These are phyloP conservation scores for Barnettozyma hawaiiensis DNA, from an alignment of 1,139 yeast species.

Conservation along the genomic window DNA sequence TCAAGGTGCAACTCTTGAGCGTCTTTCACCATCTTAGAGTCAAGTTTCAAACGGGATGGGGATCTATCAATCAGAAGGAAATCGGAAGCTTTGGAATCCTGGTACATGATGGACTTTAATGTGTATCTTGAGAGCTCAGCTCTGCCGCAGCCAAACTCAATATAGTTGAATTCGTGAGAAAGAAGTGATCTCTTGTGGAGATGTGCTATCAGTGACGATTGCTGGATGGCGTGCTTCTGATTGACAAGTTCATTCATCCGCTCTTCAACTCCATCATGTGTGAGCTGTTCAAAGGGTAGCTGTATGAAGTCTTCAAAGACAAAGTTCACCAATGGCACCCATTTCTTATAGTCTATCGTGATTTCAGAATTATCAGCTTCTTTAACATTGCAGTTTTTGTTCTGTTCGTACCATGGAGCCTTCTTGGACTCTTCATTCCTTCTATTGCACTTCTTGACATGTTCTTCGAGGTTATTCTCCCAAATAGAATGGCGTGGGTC, in stretches of 20 bases:
- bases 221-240: slow-evolving; percentile 78
- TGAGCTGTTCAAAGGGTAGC: slow-evolving; percentile 17
- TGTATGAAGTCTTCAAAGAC: slow-evolving; percentile 24
- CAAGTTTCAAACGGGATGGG: slow-evolving; percentile 73
- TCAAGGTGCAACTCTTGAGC: slow-evolving; percentile 25
- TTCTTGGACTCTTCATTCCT: slow-evolving; percentile 33
- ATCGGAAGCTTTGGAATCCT: slow-evolving; percentile 27
- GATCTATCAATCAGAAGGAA: slow-evolving; percentile 74
- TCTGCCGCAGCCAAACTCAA: slow-evolving; percentile 90
- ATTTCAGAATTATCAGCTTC: slow-evolving; percentile 15
- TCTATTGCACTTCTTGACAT: slow-evolving; percentile 53
- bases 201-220: slow-evolving; percentile 73
- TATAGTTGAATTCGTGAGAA: slow-evolving; percentile 35
- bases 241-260: slow-evolving; percentile 37
- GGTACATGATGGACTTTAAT: slow-evolving; percentile 39
- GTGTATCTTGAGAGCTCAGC: slow-evolving; percentile 76
- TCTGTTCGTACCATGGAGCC: slow-evolving; percentile 33
- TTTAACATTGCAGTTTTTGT: slow-evolving; percentile 22
- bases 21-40: slow-evolving; percentile 58
- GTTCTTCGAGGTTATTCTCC: slow-evolving; percentile 50
- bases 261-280: slow-evolving; percentile 25
- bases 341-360: slow-evolving; percentile 25
- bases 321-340: slow-evolving; percentile 32
- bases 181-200: slow-evolving; percentile 43
- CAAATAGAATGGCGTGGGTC: slow-evolving; percentile 74